These are phyloP conservation scores for Dactylellina cionopaga DNA, from an alignment of 2,329 filamentous ascomycete species.

Conservation along the genomic window DNA sequence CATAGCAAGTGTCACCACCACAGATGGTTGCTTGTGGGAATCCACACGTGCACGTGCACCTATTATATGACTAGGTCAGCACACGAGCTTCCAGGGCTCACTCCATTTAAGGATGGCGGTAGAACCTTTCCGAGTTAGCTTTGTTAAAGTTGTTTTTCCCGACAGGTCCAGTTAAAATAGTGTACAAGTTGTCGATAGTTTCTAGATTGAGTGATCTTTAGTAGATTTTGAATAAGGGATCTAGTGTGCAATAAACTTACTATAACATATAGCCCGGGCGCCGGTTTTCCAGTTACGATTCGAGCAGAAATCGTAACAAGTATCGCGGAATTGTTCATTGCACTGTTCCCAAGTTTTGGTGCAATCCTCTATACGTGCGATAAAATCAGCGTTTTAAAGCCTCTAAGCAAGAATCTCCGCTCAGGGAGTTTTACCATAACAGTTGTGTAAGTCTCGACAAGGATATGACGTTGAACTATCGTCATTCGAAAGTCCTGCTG, in stretches of 20 bases:
- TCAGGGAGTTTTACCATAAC: conserved; percentile 1
- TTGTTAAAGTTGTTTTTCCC: no score
- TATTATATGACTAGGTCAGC: no score
- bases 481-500: neutral
- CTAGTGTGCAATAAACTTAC: neutral
- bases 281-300: conserved; percentile 19
- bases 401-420: no score
- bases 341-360: conserved; percentile 18
- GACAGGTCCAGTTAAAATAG: no score
- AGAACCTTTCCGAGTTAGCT: conserved; percentile 4
- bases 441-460: conserved; percentile 12
- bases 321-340: conserved; percentile 2
- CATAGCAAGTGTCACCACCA: neutral
- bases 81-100: no score
- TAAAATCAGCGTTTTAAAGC: neutral
- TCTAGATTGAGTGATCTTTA: neutral
- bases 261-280: neutral
- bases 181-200: neutral
- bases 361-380: conserved; percentile 8
- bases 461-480: conserved; percentile 1
- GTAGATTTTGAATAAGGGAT: neutral
- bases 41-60: conserved; percentile 17
- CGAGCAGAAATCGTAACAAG: conserved; percentile 1
- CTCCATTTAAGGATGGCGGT: no score
- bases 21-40: conserved; percentile 14